Evolutionary conservation across 164 flowering plant species (phyloP), one percentile per base, ranked within the genome.

Genomic region (Dillenia suffruticosa): DNA sequence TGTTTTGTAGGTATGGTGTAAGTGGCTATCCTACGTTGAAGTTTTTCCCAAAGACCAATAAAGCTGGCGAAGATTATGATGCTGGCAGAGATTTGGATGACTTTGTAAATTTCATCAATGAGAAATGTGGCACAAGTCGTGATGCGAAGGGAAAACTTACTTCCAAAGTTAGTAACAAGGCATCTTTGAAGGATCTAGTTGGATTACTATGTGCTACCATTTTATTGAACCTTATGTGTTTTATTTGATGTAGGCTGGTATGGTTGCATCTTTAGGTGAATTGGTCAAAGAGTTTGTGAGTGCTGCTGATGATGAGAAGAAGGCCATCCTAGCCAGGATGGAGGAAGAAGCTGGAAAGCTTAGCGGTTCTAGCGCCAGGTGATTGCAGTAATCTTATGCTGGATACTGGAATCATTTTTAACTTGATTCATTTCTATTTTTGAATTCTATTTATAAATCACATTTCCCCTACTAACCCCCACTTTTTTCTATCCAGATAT

Each of bases 11-110:
- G 80, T 94, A 89, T 71, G 97, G 87, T 52, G 80, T 95, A 48
- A 88, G 92, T 73, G 97, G 99, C 13, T 95, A 17, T 63, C 99
- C 99, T 52, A 92, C 99, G 49, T 69, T 95, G 80, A 95, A 95
- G 65, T 92, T 92, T 75, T 95, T 92, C 72, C 97, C 99, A 8
- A 92, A 81, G 78, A 68, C 73, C 76, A 92, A 95, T 74, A 92
- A 95, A 78, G 97, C 78, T 65, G 99, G 97, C 68, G 97, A 89
- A 70, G 97, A 90, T 9, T 95, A 86, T 77, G 94, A 87, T 8
- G 99, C 89, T 70, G 97, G 91, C 15, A 79, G 96, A 58, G 97
- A 95, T 66, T 44, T 87, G 32, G 91, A 85, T 22, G 92, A 85
- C 68, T 95, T 95, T 70, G 96, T 92, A 12, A 73, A 58, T 63